Percentiles rank a stretch among this genome's conserved stretches.
Conservation (phyloP, 2,329 filamentous ascomycete genomes). For the Arthrinium phaeospermum region DNA sequence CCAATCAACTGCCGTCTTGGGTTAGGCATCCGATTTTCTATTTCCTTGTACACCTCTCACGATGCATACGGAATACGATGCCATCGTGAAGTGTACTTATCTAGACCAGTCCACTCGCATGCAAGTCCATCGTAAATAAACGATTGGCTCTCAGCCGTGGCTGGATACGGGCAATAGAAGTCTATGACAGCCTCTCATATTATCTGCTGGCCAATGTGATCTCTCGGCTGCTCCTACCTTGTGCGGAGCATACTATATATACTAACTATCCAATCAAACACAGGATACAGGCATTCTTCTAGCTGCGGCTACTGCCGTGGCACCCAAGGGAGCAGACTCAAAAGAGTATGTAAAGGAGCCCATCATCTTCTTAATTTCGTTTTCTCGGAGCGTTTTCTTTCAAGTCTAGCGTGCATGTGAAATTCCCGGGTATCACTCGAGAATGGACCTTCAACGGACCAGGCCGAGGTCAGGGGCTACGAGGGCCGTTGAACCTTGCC, state of each 20-base stretch:
- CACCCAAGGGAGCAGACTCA: conserved; percentile 53
- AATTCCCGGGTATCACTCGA: not conserved
- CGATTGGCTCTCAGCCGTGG: not conserved
- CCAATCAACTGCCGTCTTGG: not conserved
- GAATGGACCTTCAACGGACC: not conserved
- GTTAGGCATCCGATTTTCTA: not conserved
- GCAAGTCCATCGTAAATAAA: not conserved
- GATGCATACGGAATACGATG: not conserved
- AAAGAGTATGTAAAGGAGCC: conserved; percentile 48
- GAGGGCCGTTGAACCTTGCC: not conserved
- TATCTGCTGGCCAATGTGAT: not conserved
- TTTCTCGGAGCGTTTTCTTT: not conserved
- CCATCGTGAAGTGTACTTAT: not conserved
- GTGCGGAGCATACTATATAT: not conserved
- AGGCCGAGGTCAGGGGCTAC: not conserved
- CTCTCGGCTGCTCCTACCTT: not conserved
- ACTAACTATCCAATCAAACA: conserved; percentile 25
- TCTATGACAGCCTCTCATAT: not conserved
- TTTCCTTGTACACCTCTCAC: not conserved
- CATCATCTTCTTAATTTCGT: not conserved
- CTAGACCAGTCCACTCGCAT: not conserved
- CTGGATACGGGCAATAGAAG: not conserved
- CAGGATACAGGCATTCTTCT: conserved; percentile 59
- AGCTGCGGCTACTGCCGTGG: conserved; percentile 60
- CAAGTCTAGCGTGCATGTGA: conserved; percentile 12